Conservation (phyloP, 1,284 basidiomycete species). For the Termitomyces sp. region DNA sequence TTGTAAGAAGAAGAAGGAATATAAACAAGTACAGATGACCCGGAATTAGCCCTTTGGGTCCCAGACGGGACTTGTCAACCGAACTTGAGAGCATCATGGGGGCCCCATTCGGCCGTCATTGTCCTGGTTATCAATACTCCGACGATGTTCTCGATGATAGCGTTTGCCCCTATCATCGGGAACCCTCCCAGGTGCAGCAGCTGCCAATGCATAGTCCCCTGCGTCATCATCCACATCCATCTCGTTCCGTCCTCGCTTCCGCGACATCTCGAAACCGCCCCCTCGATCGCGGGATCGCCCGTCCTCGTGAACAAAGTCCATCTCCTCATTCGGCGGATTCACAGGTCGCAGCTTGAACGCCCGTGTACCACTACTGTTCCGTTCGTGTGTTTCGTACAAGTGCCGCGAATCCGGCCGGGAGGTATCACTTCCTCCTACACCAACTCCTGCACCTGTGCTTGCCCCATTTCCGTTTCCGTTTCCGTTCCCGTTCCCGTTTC, state of each 20-base stretch:
- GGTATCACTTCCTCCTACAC: conserved; percentile 29
- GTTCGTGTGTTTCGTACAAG: conserved; percentile 40
- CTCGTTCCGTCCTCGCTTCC: conserved; percentile 55
- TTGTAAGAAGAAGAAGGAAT: conserved; percentile 10
- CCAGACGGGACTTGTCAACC: conserved; percentile 9
- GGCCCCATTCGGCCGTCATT: conserved; percentile 38
- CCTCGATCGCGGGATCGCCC: conserved; percentile 32
- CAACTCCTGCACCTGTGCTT: background rate
- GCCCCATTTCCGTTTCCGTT: background rate
- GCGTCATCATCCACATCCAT: conserved; percentile 56
- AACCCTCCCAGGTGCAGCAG: conserved; percentile 20
- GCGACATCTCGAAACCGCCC: conserved; percentile 32
- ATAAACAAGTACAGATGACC: conserved; percentile 10
- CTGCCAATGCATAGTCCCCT: conserved; percentile 19
- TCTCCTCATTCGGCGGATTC: conserved; percentile 39
- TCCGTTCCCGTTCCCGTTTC: conserved; percentile 32
- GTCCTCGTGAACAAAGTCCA: conserved; percentile 48
- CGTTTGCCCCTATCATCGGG: conserved; percentile 54
- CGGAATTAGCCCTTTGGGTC: conserved; percentile 7
- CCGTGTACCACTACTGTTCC: conserved; percentile 23
- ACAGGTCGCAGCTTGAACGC: conserved; percentile 43
- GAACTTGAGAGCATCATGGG: conserved; percentile 18
- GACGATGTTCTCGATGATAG: conserved; percentile 44
- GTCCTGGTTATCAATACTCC: conserved; percentile 38
- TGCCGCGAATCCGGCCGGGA: conserved; percentile 48